Conservation (phyloP, 345 rosid species). For the sweet orange (Citrus sinensis) region DNA sequence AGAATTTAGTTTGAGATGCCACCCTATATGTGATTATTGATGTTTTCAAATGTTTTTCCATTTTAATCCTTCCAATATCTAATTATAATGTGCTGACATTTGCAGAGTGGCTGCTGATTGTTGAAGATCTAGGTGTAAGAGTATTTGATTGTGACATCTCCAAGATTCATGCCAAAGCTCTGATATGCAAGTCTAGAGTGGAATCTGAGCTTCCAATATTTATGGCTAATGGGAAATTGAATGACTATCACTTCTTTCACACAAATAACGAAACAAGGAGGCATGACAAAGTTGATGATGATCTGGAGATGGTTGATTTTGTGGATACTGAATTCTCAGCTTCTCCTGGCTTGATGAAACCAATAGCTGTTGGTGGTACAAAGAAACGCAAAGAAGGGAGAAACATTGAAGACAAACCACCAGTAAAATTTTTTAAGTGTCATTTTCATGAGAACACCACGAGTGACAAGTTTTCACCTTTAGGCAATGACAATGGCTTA, state of each 20-base stretch:
- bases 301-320: slow-evolving; percentile 36
- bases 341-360: slow-evolving; percentile 19
- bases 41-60: background rate
- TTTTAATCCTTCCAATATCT: background rate
- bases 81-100: slow-evolving; percentile 15
- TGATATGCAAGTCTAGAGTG: slow-evolving; percentile 37
- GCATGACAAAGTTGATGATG: slow-evolving; percentile 16
- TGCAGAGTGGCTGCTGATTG: slow-evolving; percentile 62
- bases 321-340: slow-evolving; percentile 4
- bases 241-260: slow-evolving; percentile 3
- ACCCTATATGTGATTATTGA: background rate
- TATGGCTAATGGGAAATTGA: slow-evolving; percentile 5
- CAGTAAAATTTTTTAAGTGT: slow-evolving; percentile 46
- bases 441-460: slow-evolving; percentile 22
- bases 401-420: slow-evolving; percentile 35
- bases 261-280: background rate
- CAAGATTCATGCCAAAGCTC: slow-evolving; percentile 46
- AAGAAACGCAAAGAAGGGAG: slow-evolving; percentile 72
- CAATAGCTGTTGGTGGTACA: slow-evolving; percentile 25
- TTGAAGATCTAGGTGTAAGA: slow-evolving; percentile 57
- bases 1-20: background rate
- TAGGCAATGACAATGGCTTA: slow-evolving; percentile 26
- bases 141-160: slow-evolving; percentile 48
- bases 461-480: slow-evolving; percentile 18
- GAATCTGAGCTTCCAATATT: slow-evolving; percentile 21